Base-by-base conservation (phyloP, 805 yeast species). In the Metschnikowia noctiluminum region DNA sequence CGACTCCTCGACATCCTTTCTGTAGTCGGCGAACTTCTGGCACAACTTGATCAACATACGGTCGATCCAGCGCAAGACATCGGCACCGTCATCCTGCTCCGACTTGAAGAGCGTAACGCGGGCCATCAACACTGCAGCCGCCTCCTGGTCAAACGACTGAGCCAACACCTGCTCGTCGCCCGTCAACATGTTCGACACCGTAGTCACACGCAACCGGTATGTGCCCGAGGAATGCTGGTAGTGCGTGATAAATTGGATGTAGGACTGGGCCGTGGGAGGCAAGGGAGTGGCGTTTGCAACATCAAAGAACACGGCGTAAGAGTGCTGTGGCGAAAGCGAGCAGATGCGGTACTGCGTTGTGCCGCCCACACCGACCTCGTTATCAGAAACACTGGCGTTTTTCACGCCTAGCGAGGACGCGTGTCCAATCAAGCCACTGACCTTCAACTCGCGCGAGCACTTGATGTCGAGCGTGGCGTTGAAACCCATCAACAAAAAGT, bases 181-280 rank as follows among this genome's bases (percentile, higher is more conserved):
- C 12, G 83, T 78, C 49, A 81, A 76, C 51, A 76, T 65, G 63
- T 81, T 75, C 49, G 76, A 73, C 50, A 94, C 77, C 0, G 98
- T 94, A 21, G 99, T 92, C 34, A 94, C 97, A 59, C 97, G 81
- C 51, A 89, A 74, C 62, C 97, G 80, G 63, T 81, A 86, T 11
- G 92, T 79, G 49, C 99, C 99, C 28, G 91, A 84, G n/a, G 97
- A 79, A 70, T 94, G 98, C 73, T 94, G 96, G 70, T 94, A 94
- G 60, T 84, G 85, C 21, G 97, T 94, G 56, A 89, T 79, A 70
- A 85, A 92, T 71, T 94, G 99, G 46, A 88, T 80, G 59, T 73
- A 78, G 16, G 79, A 75, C 58, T 73, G 79, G 36, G 76, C 78
- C 47, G 70, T 68, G 37, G 75, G 69, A 3, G 79, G 74, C 49